These are phyloP conservation scores for Colletotrichum sp. DNA, from an alignment of 2,329 filamentous ascomycete species.

Conservation along the genomic window DNA sequence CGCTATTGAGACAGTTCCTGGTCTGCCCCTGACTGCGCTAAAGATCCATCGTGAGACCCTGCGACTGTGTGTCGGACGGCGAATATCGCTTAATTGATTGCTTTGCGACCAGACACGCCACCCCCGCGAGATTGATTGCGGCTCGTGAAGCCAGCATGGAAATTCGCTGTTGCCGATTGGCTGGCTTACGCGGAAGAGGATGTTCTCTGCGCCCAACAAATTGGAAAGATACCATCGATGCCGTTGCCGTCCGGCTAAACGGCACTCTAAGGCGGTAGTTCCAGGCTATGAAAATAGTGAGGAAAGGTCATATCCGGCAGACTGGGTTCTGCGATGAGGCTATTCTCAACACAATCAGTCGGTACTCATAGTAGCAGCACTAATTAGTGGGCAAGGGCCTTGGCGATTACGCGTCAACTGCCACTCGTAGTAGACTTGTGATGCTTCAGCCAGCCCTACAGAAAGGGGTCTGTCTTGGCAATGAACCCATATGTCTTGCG, in stretches of 20 bases:
- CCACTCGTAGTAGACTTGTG: neutral
- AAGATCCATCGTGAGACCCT: neutral
- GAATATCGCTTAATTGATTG: neutral
- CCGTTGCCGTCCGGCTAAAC: neutral
- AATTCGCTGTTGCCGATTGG: neutral
- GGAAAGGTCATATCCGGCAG: neutral
- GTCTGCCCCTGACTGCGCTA: neutral
- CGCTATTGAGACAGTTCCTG: neutral
- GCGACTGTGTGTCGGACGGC: neutral
- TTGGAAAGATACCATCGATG: neutral
- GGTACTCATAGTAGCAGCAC: neutral
- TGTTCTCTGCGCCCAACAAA: neutral
- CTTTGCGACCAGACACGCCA: neutral
- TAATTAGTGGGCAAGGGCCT: neutral
- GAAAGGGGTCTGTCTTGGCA: neutral
- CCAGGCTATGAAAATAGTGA: neutral
- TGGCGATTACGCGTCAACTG: neutral
- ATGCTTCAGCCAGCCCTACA: neutral
- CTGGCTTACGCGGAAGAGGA: neutral
- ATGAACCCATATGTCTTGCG: neutral
- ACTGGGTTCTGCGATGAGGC: neutral
- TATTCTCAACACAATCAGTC: neutral
- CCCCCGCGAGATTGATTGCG: neutral
- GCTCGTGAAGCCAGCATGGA: neutral
- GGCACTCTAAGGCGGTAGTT: neutral